phyloP scores from a whole-genome alignment of 768 basidiomycete genomes.

The Boletellus ananiceps region DNA sequence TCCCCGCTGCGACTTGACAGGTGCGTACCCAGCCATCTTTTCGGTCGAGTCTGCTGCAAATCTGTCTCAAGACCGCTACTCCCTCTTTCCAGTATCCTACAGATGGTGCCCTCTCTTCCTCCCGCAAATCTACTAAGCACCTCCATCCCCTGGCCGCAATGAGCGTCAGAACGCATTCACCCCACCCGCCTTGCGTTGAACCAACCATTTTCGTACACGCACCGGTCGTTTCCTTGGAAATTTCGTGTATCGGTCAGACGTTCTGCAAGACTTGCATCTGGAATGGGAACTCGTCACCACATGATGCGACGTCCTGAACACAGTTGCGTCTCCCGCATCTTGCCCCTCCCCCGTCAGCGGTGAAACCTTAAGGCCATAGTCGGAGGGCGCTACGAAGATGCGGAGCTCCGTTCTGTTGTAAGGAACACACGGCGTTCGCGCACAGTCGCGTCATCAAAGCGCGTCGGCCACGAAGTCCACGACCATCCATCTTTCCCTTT shows the following conservation, averaged over 20 bases:
- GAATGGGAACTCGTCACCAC: constrained; percentile 35
- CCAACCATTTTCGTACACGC: constrained; percentile 46
- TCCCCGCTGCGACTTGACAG: constrained; percentile 10
- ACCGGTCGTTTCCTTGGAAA: constrained; percentile 51
- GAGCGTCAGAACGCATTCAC: constrained; percentile 1
- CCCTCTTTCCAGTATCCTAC: constrained; percentile 42
- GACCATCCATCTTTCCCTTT: too few species aligned
- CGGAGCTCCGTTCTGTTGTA: constrained; percentile 26
- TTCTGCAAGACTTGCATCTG: not conserved
- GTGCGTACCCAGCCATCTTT: constrained; percentile 5
- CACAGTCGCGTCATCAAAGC: too few species aligned
- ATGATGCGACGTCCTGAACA: constrained; percentile 57
- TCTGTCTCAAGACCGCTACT: constrained; percentile 37
- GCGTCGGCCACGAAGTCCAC: too few species aligned
- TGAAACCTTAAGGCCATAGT: constrained; percentile 44
- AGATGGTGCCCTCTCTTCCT: constrained; percentile 33
- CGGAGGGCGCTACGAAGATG: constrained; percentile 37
- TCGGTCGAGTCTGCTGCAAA: constrained; percentile 34
- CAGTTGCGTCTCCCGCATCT: constrained; percentile 54
- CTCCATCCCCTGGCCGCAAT: constrained; percentile 53
- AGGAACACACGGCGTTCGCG: too few species aligned
- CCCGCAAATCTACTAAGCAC: constrained; percentile 58
- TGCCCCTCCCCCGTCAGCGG: constrained; percentile 44
- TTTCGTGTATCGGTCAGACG: constrained; percentile 30
- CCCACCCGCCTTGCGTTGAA: constrained; percentile 26